phyloP scores from a whole-genome alignment of 2,329 filamentous ascomycete species.

The Colletotrichum abscissum region DNA sequence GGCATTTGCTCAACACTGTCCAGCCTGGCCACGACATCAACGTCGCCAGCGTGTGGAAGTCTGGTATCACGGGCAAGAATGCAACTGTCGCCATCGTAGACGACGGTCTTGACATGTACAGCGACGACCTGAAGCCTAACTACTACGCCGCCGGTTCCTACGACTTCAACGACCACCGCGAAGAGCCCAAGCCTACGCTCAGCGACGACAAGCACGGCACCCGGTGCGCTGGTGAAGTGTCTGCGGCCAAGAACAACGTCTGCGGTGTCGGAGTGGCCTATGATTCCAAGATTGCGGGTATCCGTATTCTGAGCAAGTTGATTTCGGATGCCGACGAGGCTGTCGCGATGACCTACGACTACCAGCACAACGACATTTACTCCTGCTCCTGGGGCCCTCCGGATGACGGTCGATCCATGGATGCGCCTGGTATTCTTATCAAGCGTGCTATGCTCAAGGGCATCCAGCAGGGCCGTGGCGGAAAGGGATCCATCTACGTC shows the following conservation, averaged over 20 bases:
- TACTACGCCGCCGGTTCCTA: slow-evolving; percentile 94
- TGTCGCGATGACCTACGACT: slow-evolving; percentile 90
- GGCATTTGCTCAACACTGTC: slow-evolving; percentile 90
- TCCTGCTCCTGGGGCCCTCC: slow-evolving; percentile 99
- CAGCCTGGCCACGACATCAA: slow-evolving; percentile 93
- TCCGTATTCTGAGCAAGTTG: slow-evolving; percentile 90
- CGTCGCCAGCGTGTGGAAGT: slow-evolving; percentile 91
- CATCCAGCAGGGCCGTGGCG: slow-evolving; percentile 85
- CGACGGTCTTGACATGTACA: slow-evolving; percentile 96
- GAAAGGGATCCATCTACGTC: slow-evolving; percentile 91
- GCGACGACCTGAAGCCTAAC: slow-evolving; percentile 89
- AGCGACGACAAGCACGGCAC: slow-evolving; percentile 92
- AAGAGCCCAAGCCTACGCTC: slow-evolving; percentile 84
- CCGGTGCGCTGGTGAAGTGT: slow-evolving; percentile 92
- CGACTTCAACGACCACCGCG: slow-evolving; percentile 90
- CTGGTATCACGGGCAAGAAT: slow-evolving; percentile 90
- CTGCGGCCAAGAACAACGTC: slow-evolving; percentile 89
- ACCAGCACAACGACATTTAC: slow-evolving; percentile 93
- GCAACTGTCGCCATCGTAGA: slow-evolving; percentile 94
- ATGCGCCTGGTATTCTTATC: slow-evolving; percentile 90
- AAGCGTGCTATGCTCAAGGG: slow-evolving; percentile 91
- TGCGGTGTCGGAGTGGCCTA: slow-evolving; percentile 98
- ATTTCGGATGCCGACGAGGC: slow-evolving; percentile 96
- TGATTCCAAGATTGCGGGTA: slow-evolving; percentile 87
- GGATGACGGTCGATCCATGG: slow-evolving; percentile 94